Evolutionary conservation across 164 flowering plant genomes (phyloP).

Genomic region (Tinospora cordifolia): DNA sequence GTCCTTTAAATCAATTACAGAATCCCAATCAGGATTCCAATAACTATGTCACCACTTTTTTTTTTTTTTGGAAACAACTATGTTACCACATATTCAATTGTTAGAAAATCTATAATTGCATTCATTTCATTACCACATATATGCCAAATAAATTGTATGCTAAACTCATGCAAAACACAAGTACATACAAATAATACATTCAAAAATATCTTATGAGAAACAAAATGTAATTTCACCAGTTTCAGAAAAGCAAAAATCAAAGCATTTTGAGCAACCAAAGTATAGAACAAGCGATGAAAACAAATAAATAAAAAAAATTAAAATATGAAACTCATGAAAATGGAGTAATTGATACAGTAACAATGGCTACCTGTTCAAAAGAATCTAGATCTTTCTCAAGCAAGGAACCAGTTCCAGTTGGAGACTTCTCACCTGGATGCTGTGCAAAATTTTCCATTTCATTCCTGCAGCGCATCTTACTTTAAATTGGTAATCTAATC

Average conservation of each 20-base stretch:
- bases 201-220: background rate
- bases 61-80: too few species aligned
- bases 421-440: constrained; percentile 21
- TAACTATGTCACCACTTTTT: too few species aligned
- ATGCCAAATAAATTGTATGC: too few species aligned
- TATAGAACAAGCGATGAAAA: background rate
- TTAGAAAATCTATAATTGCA: too few species aligned
- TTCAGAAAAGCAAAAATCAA: background rate
- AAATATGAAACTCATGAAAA: background rate
- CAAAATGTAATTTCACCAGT: background rate
- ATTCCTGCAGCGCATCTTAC: constrained; percentile 32
- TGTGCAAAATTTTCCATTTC: constrained; percentile 12
- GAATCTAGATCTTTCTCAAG: constrained; percentile 43
- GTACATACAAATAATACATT: too few species aligned
- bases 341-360: background rate
- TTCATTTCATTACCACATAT: too few species aligned
- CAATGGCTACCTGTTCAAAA: constrained; percentile 60
- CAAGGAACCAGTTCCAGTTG: constrained; percentile 22
- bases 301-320: background rate
- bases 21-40: too few species aligned
- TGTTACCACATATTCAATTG: too few species aligned
- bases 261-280: background rate
- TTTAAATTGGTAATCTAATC: background rate
- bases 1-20: too few species aligned
- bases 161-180: too few species aligned